Evolutionary conservation across 2,329 filamentous ascomycete genomes (phyloP).

Genomic region (Xylariaceae sp.): DNA sequence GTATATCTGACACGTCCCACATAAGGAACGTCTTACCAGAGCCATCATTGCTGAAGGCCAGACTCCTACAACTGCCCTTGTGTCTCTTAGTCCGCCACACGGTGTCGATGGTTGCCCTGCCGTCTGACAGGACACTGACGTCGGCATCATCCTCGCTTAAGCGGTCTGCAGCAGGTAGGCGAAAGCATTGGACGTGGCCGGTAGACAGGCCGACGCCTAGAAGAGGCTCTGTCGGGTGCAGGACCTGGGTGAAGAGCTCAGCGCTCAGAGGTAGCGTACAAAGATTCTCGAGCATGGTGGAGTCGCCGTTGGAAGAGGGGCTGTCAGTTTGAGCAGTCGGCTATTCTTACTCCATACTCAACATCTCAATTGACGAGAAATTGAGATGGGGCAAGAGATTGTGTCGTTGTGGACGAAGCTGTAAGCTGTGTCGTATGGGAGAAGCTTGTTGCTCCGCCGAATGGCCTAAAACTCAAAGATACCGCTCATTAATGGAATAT

Average conservation of each 20-base stretch:
- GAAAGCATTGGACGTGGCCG: constrained; percentile 84
- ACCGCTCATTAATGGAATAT: background rate
- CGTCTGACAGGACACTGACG: constrained; percentile 56
- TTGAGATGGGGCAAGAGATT: background rate
- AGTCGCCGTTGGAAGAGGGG: background rate
- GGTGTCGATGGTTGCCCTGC: constrained; percentile 77
- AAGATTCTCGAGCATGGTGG: constrained; percentile 82
- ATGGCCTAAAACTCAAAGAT: background rate
- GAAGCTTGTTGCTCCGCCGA: background rate
- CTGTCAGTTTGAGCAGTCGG: background rate
- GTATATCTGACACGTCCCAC: background rate
- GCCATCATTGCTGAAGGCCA: constrained; percentile 81
- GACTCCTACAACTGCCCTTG: constrained; percentile 86
- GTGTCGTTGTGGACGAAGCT: background rate
- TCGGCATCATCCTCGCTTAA: constrained; percentile 57
- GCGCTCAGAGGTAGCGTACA: constrained; percentile 84
- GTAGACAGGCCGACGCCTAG: constrained; percentile 83
- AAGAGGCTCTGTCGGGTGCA: constrained; percentile 83
- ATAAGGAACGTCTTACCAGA: constrained; percentile 49
- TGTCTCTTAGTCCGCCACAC: constrained; percentile 87
- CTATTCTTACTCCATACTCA: background rate
- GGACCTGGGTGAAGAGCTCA: constrained; percentile 85
- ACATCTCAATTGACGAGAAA: background rate
- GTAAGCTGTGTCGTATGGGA: background rate
- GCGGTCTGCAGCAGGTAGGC: constrained; percentile 61